Percentiles rank a stretch among this genome's conserved stretches.
phyloP scores from a whole-genome alignment of 192 early-diverging fungal species.

The Backusella parvicylindrica region DNA sequence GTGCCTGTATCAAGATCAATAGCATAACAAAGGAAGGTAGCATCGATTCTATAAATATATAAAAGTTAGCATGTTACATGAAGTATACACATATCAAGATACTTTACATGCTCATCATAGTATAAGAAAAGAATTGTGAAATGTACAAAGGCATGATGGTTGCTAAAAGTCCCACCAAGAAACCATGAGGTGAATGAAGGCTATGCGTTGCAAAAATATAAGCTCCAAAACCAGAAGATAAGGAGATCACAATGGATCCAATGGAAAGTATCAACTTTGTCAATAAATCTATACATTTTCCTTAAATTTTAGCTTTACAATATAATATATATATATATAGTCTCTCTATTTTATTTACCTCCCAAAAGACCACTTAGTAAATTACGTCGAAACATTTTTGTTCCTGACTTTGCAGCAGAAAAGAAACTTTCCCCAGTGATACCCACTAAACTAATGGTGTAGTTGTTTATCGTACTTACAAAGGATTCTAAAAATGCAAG shows the following conservation, averaged over 20 bases:
- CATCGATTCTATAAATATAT: slow-evolving; percentile 56
- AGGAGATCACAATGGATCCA: slow-evolving; percentile 53
- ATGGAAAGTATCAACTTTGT: slow-evolving; percentile 57
- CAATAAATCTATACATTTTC: slow-evolving; percentile 48
- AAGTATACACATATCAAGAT: neutral
- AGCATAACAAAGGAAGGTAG: slow-evolving; percentile 77
- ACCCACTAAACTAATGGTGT: slow-evolving; percentile 66
- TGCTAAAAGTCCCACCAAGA: slow-evolving; percentile 58
- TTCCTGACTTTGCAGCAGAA: slow-evolving; percentile 50
- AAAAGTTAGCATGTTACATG: neutral
- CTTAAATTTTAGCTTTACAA: too few species aligned
- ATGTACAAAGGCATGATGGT: slow-evolving; percentile 63
- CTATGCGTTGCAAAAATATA: slow-evolving; percentile 56
- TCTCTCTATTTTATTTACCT: too few species aligned
- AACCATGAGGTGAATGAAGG: slow-evolving; percentile 59
- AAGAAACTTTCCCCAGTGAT: slow-evolving; percentile 67
- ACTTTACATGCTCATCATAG: slow-evolving; percentile 75
- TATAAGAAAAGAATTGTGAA: slow-evolving; percentile 61
- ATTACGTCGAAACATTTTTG: slow-evolving; percentile 74
- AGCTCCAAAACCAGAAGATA: slow-evolving; percentile 53
- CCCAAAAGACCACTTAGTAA: slow-evolving; percentile 60
- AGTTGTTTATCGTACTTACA: slow-evolving; percentile 54
- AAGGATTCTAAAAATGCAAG: slow-evolving; percentile 39
- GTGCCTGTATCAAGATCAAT: slow-evolving; percentile 71
- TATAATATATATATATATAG: too few species aligned